phyloP scores from a whole-genome alignment of 2,329 filamentous ascomycete species.

The Dactylellina sp. region DNA sequence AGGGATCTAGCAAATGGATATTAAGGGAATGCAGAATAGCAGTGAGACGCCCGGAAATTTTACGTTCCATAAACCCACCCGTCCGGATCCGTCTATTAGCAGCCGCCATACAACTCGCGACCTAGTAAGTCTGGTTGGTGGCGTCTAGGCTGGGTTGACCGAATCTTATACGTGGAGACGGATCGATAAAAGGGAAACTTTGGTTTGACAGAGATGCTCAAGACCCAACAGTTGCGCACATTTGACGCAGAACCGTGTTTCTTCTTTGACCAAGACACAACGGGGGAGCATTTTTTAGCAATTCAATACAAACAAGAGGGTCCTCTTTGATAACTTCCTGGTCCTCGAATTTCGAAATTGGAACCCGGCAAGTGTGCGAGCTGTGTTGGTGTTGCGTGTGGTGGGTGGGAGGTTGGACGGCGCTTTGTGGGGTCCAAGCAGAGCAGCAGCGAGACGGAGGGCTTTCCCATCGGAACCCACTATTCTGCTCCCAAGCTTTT shows the following conservation, averaged over 20 bases:
- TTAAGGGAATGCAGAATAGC: slow-evolving; percentile 1
- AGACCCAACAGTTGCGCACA: no score
- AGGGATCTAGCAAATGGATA: not conserved
- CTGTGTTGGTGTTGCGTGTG: slow-evolving; percentile 55
- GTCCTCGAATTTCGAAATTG: not conserved
- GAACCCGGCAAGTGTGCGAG: no score
- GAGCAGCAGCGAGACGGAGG: slow-evolving; percentile 15
- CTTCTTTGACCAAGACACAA: no score
- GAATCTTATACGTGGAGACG: no score
- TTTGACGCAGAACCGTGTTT: no score
- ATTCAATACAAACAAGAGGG: not conserved
- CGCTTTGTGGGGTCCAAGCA: slow-evolving; percentile 29
- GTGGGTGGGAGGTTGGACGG: slow-evolving; percentile 19
- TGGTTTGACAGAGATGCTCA: no score
- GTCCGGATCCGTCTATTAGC: no score
- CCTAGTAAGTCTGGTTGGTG: not conserved
- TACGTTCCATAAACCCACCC: slow-evolving; percentile 5
- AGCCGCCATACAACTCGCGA: not conserved
- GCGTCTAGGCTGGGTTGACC: not conserved
- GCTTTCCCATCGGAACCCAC: slow-evolving; percentile 18
- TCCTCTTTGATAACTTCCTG: not conserved
- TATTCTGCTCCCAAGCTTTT: no score
- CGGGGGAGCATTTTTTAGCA: no score
- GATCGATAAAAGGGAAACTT: no score
- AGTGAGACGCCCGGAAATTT: no score